Percentiles rank a stretch among this genome's conserved stretches.
Evolutionary conservation across 352 stramenopile species (phyloP).

Genomic region (Pythium chondricola): DNA sequence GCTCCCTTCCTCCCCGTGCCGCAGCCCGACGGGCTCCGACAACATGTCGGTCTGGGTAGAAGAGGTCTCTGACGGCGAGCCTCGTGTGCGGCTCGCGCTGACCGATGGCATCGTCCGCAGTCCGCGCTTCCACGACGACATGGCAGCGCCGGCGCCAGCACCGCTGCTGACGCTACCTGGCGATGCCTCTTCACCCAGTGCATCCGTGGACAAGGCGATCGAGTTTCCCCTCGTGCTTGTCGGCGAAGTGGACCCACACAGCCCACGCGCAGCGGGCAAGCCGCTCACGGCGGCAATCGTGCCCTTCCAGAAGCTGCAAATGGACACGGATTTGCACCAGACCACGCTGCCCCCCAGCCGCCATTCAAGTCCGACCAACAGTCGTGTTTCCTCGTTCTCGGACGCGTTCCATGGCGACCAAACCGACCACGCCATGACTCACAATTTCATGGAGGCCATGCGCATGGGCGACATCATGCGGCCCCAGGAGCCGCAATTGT

Average conservation of each 20-base stretch:
- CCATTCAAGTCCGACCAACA: constrained; percentile 10
- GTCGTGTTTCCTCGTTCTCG: neutral
- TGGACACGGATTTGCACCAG: constrained; percentile 74
- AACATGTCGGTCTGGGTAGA: constrained; percentile 55
- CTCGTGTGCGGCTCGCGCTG: constrained; percentile 42
- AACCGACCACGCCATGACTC: constrained; percentile 25
- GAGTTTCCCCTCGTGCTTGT: constrained; percentile 63
- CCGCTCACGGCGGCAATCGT: constrained; percentile 49
- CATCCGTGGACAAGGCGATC: constrained; percentile 1
- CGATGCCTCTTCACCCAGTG: neutral
- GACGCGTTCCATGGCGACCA: constrained; percentile 13
- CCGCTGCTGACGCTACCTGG: neutral
- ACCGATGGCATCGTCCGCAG: constrained; percentile 9
- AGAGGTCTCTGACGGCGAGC: constrained; percentile 29
- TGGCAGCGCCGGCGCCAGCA: neutral
- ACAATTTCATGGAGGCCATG: constrained; percentile 71
- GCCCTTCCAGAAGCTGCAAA: constrained; percentile 74
- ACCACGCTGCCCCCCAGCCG: constrained; percentile 41
- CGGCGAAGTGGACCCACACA: constrained; percentile 3
- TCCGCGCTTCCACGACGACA: constrained; percentile 1
- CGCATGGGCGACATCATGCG: constrained; percentile 40
- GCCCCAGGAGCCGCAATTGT: constrained; percentile 62
- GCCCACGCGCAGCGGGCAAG: neutral
- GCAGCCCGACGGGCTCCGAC: constrained; percentile 40
- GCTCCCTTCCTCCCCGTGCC: constrained; percentile 56